Conservation (phyloP, 177 flowering plant species). For the Telopea speciosissima region DNA sequence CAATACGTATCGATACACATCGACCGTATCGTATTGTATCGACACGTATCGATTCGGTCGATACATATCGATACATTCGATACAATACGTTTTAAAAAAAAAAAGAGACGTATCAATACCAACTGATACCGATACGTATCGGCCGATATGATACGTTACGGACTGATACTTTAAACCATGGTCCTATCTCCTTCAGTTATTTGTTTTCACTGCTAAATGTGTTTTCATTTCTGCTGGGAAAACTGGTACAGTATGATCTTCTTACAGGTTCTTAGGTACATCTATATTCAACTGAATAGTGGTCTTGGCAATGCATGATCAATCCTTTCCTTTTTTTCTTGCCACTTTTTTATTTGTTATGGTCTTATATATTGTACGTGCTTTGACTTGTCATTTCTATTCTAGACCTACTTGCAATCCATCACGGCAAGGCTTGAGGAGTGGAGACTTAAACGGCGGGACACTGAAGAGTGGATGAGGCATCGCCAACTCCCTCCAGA, state of each 20-base stretch:
- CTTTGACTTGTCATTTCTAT: background rate
- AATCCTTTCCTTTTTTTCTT: background rate
- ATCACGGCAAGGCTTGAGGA: constrained; percentile 82
- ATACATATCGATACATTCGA: too few species aligned
- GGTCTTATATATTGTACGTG: constrained; percentile 13
- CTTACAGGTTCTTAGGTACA: background rate
- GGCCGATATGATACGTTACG: too few species aligned
- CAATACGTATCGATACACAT: too few species aligned
- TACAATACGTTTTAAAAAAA: too few species aligned
- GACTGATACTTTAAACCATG: too few species aligned
- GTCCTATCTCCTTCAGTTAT: background rate
- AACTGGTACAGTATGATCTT: background rate
- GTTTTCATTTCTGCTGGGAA: background rate
- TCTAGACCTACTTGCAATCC: constrained; percentile 91
- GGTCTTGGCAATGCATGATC: background rate
- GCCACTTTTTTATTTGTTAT: background rate
- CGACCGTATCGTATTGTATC: too few species aligned
- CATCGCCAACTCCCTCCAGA: constrained; percentile 90
- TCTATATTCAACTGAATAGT: background rate
- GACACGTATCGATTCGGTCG: too few species aligned
- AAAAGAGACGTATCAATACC: too few species aligned
- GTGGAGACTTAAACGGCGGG: constrained; percentile 87
- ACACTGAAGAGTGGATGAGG: constrained; percentile 96
- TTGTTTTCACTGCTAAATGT: background rate
- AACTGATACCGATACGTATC: too few species aligned